Conservation (phyloP, 306 rosid genomes). For the Dryas octopetala region DNA sequence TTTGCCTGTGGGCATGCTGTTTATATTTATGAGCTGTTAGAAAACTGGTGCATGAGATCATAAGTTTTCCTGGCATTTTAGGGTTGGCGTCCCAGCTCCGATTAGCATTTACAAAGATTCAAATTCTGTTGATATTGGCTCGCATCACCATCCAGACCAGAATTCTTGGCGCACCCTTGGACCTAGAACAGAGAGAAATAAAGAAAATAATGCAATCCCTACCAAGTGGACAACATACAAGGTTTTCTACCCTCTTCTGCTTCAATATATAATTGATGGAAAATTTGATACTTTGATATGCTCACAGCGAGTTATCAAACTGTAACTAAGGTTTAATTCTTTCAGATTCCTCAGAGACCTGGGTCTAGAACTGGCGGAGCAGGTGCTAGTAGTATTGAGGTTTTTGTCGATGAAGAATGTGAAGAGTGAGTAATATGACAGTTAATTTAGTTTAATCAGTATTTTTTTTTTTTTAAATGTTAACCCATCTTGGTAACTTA, state of each 20-base stretch:
- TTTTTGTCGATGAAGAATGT: slow-evolving; percentile 81
- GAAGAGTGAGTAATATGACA: slow-evolving; percentile 54
- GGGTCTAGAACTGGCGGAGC: slow-evolving; percentile 52
- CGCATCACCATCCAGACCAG: slow-evolving; percentile 36
- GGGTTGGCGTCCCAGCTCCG: slow-evolving; percentile 45
- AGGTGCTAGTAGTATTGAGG: slow-evolving; percentile 54
- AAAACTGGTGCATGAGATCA: background rate
- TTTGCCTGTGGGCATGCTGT: background rate
- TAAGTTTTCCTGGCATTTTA: slow-evolving; percentile 15
- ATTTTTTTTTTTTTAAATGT: background rate
- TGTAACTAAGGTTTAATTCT: slow-evolving; percentile 12
- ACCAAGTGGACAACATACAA: slow-evolving; percentile 74
- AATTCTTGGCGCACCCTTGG: slow-evolving; percentile 71
- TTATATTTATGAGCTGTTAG: background rate
- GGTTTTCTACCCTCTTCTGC: slow-evolving; percentile 35
- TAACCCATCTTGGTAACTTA: background rate
- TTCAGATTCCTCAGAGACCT: slow-evolving; percentile 72
- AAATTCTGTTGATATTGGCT: slow-evolving; percentile 28
- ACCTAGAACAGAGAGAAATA: slow-evolving; percentile 80
- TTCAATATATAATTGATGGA: background rate
- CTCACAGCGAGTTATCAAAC: background rate
- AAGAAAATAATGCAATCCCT: slow-evolving; percentile 79
- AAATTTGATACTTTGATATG: background rate
- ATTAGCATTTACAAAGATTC: slow-evolving; percentile 71
- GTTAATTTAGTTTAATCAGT: background rate